Evolutionary conservation across 1,284 basidiomycete species (phyloP), one percentile per base, ranked within the genome.

Genomic region (Sanghuangporus weigelae): DNA sequence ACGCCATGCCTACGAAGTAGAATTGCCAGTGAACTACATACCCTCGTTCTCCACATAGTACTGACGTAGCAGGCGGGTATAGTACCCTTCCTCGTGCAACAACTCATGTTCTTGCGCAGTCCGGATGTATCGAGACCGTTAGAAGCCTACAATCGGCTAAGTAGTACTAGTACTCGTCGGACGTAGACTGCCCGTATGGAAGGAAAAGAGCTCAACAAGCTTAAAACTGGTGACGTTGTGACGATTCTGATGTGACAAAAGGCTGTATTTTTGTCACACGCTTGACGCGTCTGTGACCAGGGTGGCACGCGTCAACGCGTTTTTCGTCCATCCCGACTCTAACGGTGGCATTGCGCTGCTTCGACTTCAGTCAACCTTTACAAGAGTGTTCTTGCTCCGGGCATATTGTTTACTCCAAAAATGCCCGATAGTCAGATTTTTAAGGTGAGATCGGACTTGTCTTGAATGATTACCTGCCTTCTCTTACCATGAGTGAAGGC

Each of bases 381-480:
- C 23, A 36, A 23, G 11, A 11, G 8, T 38, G 23, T 8, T 36
- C 26, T 23, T 38, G 36, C 36, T 35, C n/a, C 23, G 31, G 48
- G 7, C 23, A 19, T 35, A 16, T n/a, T 55, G 26, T 40, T n/a
- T 50, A 58, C 44, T 50, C 5, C n/a, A 12, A 69, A 64, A 31
- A 90, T 90, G 88, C 87, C 89, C n/a, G 89, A 91, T 68, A 81
- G 80, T 61, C 86, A 89, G 72, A 91, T 91, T 72, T 91, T 91
- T 79, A 91, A 91, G 83, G 89, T 85, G 66, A 70, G 72, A 61
- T 64, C 65, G 66, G 64, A 62, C 66, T 57, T 67, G 48, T 44
- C 31, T 54, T 35, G 26, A 35, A 38, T 59, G 66, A 60, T 67
- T 58, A 63, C 51, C 62, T 63, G 57, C 65, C 19, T 49, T 54